These are phyloP conservation scores for Lentinula aciculospora DNA, from an alignment of 768 basidiomycete species.

Conservation along the genomic window DNA sequence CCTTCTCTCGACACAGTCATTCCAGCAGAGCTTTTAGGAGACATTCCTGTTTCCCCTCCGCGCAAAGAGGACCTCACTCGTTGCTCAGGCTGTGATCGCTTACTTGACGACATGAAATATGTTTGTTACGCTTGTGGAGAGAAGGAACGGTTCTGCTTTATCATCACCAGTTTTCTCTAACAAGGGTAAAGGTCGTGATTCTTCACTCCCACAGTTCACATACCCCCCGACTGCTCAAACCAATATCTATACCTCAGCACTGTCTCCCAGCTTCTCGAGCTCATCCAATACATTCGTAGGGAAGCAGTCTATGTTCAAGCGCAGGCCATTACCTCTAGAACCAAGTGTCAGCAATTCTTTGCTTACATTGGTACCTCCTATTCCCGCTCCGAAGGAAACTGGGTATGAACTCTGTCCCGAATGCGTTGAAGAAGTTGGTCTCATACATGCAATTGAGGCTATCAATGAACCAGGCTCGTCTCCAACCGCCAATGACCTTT, in stretches of 20 bases:
- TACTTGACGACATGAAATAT: conserved; percentile 82
- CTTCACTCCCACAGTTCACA: conserved; percentile 15
- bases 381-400: conserved; percentile 10
- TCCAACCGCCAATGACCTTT: conserved; percentile 26
- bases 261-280: conserved; percentile 18
- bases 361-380: conserved; percentile 19
- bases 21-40: conserved; percentile 48
- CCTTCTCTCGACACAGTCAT: conserved; percentile 23
- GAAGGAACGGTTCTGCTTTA: conserved; percentile 36
- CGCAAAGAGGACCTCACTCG: conserved; percentile 63
- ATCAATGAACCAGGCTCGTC: conserved; percentile 45
- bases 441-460: conserved; percentile 68
- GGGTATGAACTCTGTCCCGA: conserved; percentile 85
- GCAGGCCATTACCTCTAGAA: conserved; percentile 40
- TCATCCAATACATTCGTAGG: conserved; percentile 35
- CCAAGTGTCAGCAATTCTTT: conserved; percentile 10
- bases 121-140: conserved; percentile 87
- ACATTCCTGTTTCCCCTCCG: conserved; percentile 40
- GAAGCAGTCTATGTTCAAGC: conserved; percentile 10
- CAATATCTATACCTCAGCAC: conserved; percentile 19
- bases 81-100: conserved; percentile 75
- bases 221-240: conserved; percentile 29
- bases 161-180: conserved; percentile 16
- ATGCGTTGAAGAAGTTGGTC: conserved; percentile 75
- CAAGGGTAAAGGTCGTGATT: conserved; percentile 49